Evolutionary conservation across 78 protist genomes (phyloP).

Genomic region (Cavenderia fasciculata): DNA sequence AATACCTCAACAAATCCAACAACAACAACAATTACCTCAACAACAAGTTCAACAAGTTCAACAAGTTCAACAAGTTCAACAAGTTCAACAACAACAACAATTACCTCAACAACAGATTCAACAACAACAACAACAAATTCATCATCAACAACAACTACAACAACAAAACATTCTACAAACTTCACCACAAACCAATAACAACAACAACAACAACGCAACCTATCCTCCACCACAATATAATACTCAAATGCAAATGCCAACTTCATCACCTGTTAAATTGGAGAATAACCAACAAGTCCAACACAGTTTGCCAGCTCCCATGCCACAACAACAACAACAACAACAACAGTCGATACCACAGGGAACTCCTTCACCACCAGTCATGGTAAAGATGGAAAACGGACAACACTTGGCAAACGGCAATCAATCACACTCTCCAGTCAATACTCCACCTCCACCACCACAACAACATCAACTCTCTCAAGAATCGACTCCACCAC

Average conservation of each 20-base stretch:
- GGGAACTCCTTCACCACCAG: not conserved
- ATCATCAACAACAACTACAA: constrained; percentile 26
- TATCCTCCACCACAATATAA: not conserved
- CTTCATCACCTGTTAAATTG: too few relatives aligned
- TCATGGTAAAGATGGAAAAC: not conserved
- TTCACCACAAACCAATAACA: constrained; percentile 13
- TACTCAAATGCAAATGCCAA: not conserved
- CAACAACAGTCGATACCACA: not conserved
- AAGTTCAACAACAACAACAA: constrained; percentile 39
- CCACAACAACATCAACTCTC: constrained; percentile 13
- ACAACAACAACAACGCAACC: constrained; percentile 20
- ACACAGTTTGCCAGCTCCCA: too few relatives aligned
- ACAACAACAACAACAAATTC: constrained; percentile 4
- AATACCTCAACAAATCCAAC: not conserved
- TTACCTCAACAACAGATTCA: not conserved
- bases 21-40: constrained; percentile 9
- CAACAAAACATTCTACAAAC: not conserved
- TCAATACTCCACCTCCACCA: constrained; percentile 1
- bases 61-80: constrained; percentile 22
- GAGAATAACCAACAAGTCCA: too few relatives aligned
- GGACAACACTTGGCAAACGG: not conserved
- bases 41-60: constrained; percentile 11
- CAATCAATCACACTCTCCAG: not conserved
- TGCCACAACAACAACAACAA: too few relatives aligned
- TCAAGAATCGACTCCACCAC: constrained; percentile 5